Base-by-base conservation (phyloP, 2,329 filamentous ascomycete genomes). In the Daldinia sp. region DNA sequence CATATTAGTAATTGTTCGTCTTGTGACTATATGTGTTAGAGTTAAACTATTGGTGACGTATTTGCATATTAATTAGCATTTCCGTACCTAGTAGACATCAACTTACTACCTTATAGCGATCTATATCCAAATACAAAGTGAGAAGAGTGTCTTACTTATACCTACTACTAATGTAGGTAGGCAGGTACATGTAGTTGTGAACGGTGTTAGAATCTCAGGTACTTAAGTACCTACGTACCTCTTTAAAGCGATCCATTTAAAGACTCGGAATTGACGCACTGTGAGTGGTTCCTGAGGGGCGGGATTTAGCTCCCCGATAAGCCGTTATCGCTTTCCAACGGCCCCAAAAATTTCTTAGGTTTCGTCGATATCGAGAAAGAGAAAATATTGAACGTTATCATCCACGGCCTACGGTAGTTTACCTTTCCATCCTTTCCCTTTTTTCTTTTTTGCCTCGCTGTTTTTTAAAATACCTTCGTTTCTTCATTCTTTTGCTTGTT, bases 331-430 rank as follows among this genome's bases (percentile, higher is more conserved):
- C 68, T 20, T 12, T 26, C 58, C 50, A 63, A 69, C 48, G 26
- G 56, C 6, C 69, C 70, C 57, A 72, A 74, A 73, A 73, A 73
- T 53, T 67, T 75, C 60, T 64, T 53, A 68, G 60, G 46, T 46
- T 41, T 48, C 26, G 37, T 58, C 46, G 15, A 37, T 66, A 39
- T 59, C 54, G 60, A 63, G 60, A 65, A 70, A 55, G 35, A 60
- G 42, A 46, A 35, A 56, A 30, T 41, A 68, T 48, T 54, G 48
- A 48, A 58, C 54, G 58, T 28, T 15, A 51, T 33, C 30, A 46
- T 44, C 69, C 64, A 63, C 74, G 69, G 23, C 20, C 69, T 63
- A 64, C 74, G 70, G 37, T 23, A 42, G 15, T n/a, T 37, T 18
- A 41, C 66, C 30, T 23, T 39, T 54, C 7, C 7, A 9, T 76